Evolutionary conservation across 192 early-diverging fungal species (phyloP).

Genomic region (Mortierella hygrophila): DNA sequence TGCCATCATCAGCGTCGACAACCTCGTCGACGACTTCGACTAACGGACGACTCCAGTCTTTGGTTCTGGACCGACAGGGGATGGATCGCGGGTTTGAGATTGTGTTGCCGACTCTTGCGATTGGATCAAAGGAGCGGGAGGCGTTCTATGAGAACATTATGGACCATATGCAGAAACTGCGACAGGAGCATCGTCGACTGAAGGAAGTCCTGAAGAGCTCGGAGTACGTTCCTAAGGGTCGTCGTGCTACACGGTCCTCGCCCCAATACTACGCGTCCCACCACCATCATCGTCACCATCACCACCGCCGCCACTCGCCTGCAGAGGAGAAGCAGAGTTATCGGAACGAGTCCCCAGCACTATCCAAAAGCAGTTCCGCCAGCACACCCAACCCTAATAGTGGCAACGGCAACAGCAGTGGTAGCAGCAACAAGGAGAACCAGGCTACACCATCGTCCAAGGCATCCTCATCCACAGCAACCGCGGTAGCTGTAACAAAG

Average conservation of each 20-base stretch:
- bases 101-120: constrained; percentile 45
- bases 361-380: not conserved
- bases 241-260: constrained; percentile 45
- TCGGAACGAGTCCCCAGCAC: constrained; percentile 19
- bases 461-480: not conserved
- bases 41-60: constrained; percentile 12
- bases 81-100: constrained; percentile 32
- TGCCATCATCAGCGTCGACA: not conserved
- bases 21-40: constrained; percentile 3
- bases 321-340: constrained; percentile 26
- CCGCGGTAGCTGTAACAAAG: not conserved
- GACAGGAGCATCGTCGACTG: constrained; percentile 44
- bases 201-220: constrained; percentile 49
- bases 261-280: constrained; percentile 18
- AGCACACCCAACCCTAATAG: not conserved
- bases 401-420: not conserved
- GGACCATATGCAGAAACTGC: constrained; percentile 46
- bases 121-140: constrained; percentile 55
- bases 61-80: constrained; percentile 34
- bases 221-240: constrained; percentile 33
- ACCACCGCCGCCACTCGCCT: constrained; percentile 19
- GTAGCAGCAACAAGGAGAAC: not conserved
- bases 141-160: constrained; percentile 50
- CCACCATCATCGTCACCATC: constrained; percentile 7
- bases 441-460: not conserved